phyloP scores from a whole-genome alignment of 75 land plant genomes.

The Pinus albicaulis region DNA sequence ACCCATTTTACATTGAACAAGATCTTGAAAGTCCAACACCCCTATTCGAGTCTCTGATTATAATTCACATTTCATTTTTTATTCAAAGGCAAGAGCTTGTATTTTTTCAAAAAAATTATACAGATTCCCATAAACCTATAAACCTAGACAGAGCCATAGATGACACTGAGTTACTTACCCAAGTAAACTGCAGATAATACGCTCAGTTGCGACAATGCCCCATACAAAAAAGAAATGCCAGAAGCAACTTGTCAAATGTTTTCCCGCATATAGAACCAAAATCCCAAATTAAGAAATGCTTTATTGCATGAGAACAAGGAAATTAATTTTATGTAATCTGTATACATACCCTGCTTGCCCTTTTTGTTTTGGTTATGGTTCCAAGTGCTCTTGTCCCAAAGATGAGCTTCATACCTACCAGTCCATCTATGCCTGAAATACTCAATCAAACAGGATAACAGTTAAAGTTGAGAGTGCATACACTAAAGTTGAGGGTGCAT shows the following conservation, averaged over 20 bases:
- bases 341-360: slow-evolving; percentile 83
- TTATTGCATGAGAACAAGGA: background rate
- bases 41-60: background rate
- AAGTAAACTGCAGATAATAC: slow-evolving; percentile 1
- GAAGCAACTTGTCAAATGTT: slow-evolving; percentile 28
- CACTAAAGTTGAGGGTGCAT: background rate
- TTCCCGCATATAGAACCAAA: background rate
- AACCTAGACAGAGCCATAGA: slow-evolving; percentile 27
- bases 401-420: slow-evolving; percentile 97
- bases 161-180: slow-evolving; percentile 5
- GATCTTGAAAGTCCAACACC: background rate
- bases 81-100: background rate
- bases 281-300: too few species aligned
- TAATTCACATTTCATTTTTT: too few species aligned
- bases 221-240: background rate
- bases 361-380: slow-evolving; percentile 97
- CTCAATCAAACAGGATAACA: background rate
- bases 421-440: slow-evolving; percentile 90
- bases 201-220: background rate
- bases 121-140: slow-evolving; percentile 2
- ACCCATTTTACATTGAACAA: background rate
- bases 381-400: slow-evolving; percentile 99
- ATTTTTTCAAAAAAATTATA: background rate
- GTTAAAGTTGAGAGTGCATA: background rate
- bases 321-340: too few species aligned